Conservation (phyloP, 2,329 filamentous ascomycete genomes). For the Penicillium sp. region DNA sequence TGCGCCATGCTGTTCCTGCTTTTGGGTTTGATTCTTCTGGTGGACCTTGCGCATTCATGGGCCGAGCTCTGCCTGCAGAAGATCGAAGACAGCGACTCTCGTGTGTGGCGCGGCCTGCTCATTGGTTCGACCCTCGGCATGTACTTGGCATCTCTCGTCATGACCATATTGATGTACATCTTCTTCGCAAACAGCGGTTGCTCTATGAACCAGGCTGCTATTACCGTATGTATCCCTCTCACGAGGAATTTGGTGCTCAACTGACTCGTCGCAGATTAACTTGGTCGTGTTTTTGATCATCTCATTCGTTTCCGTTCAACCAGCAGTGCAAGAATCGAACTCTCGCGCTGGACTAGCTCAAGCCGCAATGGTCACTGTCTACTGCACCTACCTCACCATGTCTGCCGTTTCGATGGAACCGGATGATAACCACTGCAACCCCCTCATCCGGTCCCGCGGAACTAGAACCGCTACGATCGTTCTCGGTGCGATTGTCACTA, state of each 20-base stretch:
- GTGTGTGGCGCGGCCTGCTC: conserved; percentile 72
- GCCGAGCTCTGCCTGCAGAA: conserved; percentile 90
- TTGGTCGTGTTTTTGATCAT: conserved; percentile 71
- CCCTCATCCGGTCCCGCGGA: conserved; percentile 70
- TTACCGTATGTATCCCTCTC: conserved; percentile 51
- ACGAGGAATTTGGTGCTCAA: neutral
- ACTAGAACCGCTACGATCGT: conserved; percentile 85
- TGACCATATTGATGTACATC: conserved; percentile 94
- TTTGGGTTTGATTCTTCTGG: conserved; percentile 80
- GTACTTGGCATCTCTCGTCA: conserved; percentile 81
- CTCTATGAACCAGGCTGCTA: conserved; percentile 92
- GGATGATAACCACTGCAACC: conserved; percentile 89
- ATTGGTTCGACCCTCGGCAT: conserved; percentile 89
- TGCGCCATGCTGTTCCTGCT: conserved; percentile 90
- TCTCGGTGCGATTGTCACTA: conserved; percentile 87
- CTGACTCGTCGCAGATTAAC: conserved; percentile 54
- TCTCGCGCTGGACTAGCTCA: conserved; percentile 91
- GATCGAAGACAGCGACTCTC: conserved; percentile 82
- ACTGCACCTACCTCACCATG: conserved; percentile 98
- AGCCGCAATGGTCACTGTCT: conserved; percentile 90
- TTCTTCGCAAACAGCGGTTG: conserved; percentile 80
- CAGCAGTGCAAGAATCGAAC: conserved; percentile 81
- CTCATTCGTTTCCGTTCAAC: conserved; percentile 79
- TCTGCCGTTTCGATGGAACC: conserved; percentile 98
- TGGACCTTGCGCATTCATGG: conserved; percentile 93